Evolutionary conservation across 495 filamentous ascomycete species (phyloP).

Genomic region (Aspergillus carlsbadensis): DNA sequence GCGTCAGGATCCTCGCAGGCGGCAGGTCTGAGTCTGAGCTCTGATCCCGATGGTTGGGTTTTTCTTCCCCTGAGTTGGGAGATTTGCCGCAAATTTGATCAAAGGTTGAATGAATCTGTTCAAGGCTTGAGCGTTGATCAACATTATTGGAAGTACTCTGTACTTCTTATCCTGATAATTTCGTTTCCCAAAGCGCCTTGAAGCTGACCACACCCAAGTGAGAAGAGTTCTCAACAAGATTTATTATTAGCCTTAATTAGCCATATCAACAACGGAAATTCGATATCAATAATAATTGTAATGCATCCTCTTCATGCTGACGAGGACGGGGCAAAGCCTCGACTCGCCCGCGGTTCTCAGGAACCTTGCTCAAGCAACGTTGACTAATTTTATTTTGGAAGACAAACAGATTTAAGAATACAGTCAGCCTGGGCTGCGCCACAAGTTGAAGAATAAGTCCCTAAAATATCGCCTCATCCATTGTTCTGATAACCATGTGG

Average conservation of each 20-base stretch:
- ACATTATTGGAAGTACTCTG: no score
- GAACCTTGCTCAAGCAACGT: no score
- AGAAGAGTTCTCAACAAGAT: no score
- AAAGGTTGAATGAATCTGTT: background rate
- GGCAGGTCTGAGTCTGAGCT: constrained; percentile 5
- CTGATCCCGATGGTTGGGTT: constrained; percentile 3
- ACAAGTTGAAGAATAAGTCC: background rate
- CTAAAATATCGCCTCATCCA: constrained; percentile 3
- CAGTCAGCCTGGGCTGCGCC: constrained; percentile 15
- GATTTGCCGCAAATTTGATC: background rate
- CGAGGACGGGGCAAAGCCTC: constrained; percentile 16
- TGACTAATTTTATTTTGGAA: background rate
- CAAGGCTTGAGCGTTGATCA: no score
- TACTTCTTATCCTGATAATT: no score
- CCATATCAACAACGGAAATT: no score
- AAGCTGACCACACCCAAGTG: no score
- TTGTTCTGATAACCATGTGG: background rate
- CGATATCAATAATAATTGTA: background rate
- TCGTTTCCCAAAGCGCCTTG: no score
- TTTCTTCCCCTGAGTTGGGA: background rate
- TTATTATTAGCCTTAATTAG: no score
- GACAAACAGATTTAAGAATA: background rate
- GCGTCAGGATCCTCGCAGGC: constrained; percentile 9
- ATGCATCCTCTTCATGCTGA: background rate
- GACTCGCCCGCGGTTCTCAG: constrained; percentile 8